phyloP scores from a whole-genome alignment of 768 basidiomycete species.

The Phlebiopsis flavidoalba region DNA sequence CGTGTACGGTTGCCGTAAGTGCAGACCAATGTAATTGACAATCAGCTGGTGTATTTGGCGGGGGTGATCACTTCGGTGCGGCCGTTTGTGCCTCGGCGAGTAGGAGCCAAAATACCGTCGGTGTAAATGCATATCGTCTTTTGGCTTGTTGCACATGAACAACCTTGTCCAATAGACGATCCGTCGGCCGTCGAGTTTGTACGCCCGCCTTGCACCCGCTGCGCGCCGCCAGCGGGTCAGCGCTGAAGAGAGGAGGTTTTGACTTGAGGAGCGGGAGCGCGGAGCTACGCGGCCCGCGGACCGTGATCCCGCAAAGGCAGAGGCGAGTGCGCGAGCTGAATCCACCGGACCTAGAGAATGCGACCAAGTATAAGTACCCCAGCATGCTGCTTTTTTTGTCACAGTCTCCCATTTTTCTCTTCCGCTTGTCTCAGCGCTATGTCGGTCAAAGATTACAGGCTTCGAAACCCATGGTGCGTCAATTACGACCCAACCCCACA shows the following conservation, averaged over 20 bases:
- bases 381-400: not conserved
- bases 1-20: too few species aligned
- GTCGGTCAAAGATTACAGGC: slow-evolving; percentile 44
- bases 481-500: too few species aligned
- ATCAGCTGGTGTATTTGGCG: too few species aligned
- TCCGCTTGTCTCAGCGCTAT: slow-evolving; percentile 8
- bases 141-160: too few species aligned
- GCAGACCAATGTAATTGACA: too few species aligned
- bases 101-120: too few species aligned
- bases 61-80: too few species aligned
- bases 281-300: not conserved
- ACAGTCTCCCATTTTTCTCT: slow-evolving; percentile 14
- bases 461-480: slow-evolving; percentile 53
- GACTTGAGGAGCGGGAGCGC: not conserved
- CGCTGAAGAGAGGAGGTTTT: too few species aligned
- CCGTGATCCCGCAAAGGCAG: not conserved
- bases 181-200: not conserved
- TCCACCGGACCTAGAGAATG: slow-evolving; percentile 4
- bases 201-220: not conserved
- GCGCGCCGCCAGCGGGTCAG: not conserved
- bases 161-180: too few species aligned
- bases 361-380: not conserved
- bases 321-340: not conserved
- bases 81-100: too few species aligned
- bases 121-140: too few species aligned